phyloP scores from a whole-genome alignment of 139 green algal genomes.

The Haematococcus lacustris region DNA sequence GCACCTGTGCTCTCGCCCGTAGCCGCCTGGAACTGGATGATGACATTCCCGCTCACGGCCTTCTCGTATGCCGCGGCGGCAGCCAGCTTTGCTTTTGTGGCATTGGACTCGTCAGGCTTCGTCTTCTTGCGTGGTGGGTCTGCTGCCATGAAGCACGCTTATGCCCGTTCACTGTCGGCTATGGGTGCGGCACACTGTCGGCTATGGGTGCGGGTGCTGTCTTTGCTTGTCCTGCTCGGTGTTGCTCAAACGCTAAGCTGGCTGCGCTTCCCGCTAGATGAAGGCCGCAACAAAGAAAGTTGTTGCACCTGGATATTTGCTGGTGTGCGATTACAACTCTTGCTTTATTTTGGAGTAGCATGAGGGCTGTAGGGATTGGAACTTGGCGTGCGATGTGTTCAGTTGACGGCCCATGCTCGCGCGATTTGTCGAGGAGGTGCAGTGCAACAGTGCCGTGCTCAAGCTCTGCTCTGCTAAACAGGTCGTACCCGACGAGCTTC shows the following conservation, averaged over 20 bases:
- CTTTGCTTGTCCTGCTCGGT: neutral
- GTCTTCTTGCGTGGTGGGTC: neutral
- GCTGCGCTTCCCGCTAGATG: neutral
- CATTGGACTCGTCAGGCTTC: neutral
- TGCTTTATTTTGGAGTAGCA: neutral
- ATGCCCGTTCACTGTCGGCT: neutral
- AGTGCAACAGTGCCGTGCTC: neutral
- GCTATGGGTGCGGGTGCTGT: neutral
- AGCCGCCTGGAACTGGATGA: conserved; percentile 70
- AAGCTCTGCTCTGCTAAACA: too few relatives aligned
- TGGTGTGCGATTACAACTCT: neutral
- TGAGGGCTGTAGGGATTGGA: neutral
- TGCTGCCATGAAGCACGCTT: neutral
- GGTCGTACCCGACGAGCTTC: neutral
- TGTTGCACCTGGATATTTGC: neutral
- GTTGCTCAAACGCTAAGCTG: neutral
- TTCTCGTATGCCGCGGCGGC: conserved; percentile 4
- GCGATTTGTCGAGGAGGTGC: neutral
- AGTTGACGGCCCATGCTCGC: neutral
- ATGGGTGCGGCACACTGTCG: neutral
- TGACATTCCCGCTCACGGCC: conserved; percentile 53
- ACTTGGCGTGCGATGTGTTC: too few relatives aligned
- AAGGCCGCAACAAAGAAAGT: neutral
- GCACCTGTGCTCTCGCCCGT: conserved; percentile 60
- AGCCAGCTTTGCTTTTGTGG: conserved; percentile 13